Percentiles rank a stretch among this genome's conserved stretches.
Evolutionary conservation across 1,284 basidiomycete genomes (phyloP).

Genomic region (Paramarasmius palmivorus): DNA sequence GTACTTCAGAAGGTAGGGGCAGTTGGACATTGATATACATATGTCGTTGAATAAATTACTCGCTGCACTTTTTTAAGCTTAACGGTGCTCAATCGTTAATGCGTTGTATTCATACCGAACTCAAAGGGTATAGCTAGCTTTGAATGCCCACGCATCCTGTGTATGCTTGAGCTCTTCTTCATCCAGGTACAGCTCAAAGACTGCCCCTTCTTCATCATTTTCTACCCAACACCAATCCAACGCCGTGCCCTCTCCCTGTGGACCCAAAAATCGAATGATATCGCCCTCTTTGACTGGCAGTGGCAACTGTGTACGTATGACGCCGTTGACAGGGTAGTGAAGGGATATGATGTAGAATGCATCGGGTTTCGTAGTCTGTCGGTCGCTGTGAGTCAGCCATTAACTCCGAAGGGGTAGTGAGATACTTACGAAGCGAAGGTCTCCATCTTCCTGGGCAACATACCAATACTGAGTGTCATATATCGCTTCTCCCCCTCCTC

Average conservation of each 20-base stretch:
- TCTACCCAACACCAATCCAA: constrained; percentile 10
- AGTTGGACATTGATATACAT: too few relatives aligned
- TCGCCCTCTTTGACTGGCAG: constrained; percentile 33
- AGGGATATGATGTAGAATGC: constrained; percentile 38
- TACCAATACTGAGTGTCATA: constrained; percentile 23
- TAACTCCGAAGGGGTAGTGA: background rate
- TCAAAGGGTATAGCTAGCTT: background rate
- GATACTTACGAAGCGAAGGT: constrained; percentile 14
- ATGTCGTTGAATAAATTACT: too few relatives aligned
- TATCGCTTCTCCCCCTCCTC: constrained; percentile 26
- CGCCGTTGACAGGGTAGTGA: constrained; percentile 20
- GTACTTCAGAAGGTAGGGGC: too few relatives aligned
- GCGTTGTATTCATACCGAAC: too few relatives aligned
- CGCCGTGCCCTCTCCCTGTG: background rate
- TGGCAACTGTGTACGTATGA: constrained; percentile 23
- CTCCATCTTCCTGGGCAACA: constrained; percentile 11
- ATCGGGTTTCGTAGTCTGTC: constrained; percentile 25
- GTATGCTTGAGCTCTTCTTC: constrained; percentile 9
- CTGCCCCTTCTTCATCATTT: too few relatives aligned
- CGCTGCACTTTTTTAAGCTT: too few relatives aligned
- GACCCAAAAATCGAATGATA: constrained; percentile 27
- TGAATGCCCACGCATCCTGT: constrained; percentile 16
- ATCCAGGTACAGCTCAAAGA: constrained; percentile 12
- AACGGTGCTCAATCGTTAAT: too few relatives aligned
- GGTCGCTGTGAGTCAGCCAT: background rate